These are phyloP conservation scores for Biscogniauxia mediterranea DNA, from an alignment of 2,329 filamentous ascomycete species.

Conservation along the genomic window DNA sequence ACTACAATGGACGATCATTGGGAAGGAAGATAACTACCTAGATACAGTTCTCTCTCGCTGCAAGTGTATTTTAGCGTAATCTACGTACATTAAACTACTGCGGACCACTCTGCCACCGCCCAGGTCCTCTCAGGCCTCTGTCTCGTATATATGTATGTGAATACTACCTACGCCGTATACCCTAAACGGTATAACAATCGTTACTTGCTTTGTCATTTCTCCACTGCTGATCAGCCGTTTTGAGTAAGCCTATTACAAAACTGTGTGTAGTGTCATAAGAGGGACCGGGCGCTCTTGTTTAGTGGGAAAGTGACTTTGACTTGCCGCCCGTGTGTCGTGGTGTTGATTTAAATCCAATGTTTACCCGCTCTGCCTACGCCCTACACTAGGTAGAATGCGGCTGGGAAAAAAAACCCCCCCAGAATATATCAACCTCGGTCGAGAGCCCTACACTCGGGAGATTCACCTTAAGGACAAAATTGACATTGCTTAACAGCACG, in stretches of 20 bases:
- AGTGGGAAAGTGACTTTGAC: neutral
- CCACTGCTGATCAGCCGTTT: neutral
- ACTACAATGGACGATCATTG: no score
- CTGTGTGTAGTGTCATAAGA: neutral
- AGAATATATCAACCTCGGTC: neutral
- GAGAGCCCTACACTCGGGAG: neutral
- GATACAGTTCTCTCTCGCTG: no score
- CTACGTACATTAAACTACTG: no score
- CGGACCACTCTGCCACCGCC: no score
- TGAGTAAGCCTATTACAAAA: neutral
- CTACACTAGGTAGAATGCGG: neutral
- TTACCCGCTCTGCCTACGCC: neutral
- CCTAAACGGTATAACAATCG: neutral
- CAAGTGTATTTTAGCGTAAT: no score
- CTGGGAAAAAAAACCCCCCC: neutral
- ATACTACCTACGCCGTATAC: no score
- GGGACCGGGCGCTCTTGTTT: neutral
- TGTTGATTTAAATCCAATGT: neutral
- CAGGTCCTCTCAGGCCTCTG: no score
- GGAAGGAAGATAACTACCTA: no score
- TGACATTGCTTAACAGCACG: neutral
- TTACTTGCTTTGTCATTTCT: neutral
- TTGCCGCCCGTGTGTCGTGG: neutral
- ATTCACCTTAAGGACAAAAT: neutral
- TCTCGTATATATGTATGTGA: no score